phyloP scores from a whole-genome alignment of 192 early-diverging fungal genomes.

The Podila epigama region DNA sequence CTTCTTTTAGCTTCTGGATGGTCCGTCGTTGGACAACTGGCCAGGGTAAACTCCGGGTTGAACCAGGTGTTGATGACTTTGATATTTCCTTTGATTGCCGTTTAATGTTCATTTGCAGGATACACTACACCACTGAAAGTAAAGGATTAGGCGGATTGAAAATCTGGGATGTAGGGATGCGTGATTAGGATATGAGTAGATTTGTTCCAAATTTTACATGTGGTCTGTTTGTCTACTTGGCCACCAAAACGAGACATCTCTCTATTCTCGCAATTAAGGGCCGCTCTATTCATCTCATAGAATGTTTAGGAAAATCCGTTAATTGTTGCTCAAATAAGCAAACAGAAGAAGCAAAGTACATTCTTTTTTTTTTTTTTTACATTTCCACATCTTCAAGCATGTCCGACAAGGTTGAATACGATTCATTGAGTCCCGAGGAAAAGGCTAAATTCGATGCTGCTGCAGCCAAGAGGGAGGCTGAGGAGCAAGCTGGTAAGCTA shows the following conservation, averaged over 20 bases:
- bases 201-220: too few species aligned
- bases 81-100: neutral
- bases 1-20: slow-evolving; percentile 28
- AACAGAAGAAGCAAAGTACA: too few species aligned
- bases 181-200: too few species aligned
- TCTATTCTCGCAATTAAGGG: too few species aligned
- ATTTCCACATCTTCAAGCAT: neutral
- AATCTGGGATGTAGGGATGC: too few species aligned
- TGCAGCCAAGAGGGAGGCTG: slow-evolving; percentile 53
- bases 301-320: too few species aligned
- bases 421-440: slow-evolving; percentile 61
- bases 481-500: slow-evolving; percentile 60
- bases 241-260: too few species aligned
- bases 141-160: too few species aligned
- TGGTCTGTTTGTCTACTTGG: too few species aligned
- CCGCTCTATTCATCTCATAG: too few species aligned
- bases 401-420: slow-evolving; percentile 44
- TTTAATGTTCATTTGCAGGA: slow-evolving; percentile 7
- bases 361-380: neutral
- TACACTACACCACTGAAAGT: too few species aligned
- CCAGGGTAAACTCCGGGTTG: slow-evolving; percentile 3
- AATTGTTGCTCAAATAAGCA: too few species aligned
- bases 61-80: neutral
- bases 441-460: slow-evolving; percentile 49
- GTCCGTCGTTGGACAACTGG: slow-evolving; percentile 19